Evolutionary conservation across 2,329 filamentous ascomycete genomes (phyloP), one percentile per base, ranked within the genome.

Genomic region (Colletotrichum sublineola): DNA sequence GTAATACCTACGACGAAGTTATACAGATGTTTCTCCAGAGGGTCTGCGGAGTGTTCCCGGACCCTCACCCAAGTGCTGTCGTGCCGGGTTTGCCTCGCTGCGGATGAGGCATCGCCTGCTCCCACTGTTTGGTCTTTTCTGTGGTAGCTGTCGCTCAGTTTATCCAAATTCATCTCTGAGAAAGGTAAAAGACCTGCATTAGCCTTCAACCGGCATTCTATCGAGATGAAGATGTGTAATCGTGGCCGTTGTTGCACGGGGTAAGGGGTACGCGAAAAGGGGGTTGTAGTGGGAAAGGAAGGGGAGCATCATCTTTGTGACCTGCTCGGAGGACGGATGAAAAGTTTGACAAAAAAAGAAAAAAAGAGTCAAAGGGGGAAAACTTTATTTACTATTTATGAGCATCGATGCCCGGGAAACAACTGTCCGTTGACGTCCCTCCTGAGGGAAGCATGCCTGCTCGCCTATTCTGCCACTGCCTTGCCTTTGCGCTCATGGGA

Each of bases 131-230:
- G 9, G 31, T 12, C 9, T 15, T n/a, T 36, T 14, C 33, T 38
- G 33, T 14, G 29, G 7, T n/a, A 24, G 7, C 31, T 2, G 11
- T n/a, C 6, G 9, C 2, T 24, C 11, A 3, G 15, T 15, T 12
- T 18, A 15, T 14, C 15, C 12, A 1, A 7, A 5, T 1, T 2
- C 20, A 3, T 20, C 20, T 8, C 5, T 7, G 20, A 14, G 33
- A 55, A 11, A n/a, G 11, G 3, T 2, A 12, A 3, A 20, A 3
- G 20, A 2, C 2, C n/a, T 7, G 20, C 5, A 38, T 11, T 12
- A n/a, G 31, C 4, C 11, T 12, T 15, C 0, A 31, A 24, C 0
- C 20, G 4, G 2, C 0, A 56, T 5, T 1, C 9, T 38, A 15
- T 2, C 11, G 12, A 7, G 9, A 7, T 56, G 33, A 5, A 11